Base-by-base conservation (phyloP, 1,139 yeast genomes). In the Nakaseomyces bracarensis region DNA sequence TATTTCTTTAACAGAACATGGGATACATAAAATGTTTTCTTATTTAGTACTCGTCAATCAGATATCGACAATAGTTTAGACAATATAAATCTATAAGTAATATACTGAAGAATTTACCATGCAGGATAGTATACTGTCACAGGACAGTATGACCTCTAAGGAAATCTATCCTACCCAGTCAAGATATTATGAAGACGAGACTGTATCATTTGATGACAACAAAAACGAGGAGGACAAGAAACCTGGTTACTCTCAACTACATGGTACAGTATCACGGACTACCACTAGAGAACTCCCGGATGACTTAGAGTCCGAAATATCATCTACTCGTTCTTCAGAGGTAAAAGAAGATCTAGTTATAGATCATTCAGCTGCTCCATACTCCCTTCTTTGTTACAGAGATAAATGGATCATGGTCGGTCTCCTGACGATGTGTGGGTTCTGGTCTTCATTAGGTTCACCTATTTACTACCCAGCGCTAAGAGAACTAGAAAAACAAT, bases 401-500 rank as follows among this genome's bases (percentile, higher is more conserved):
- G 59, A 58, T 39, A 57, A 60, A 41, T 59, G 63, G 60, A 42
- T 40, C 5, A 59, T 58, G 61, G 61, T 60, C 2, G 51, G 51
- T 1, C 41, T 60, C 16, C 44, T 60, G 34, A 57, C 62, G 4
- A 52, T 55, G 45, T 58, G 61, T 25, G 63, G 63, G 9, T 60
- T 60, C 42, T 60, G 63, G 62, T 60, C 63, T 2, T 60, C 64
- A 3, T 43, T 60, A 29, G 64, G 63, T 20, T 60, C 63, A 10
- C 64, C 64, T 18, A 57, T 57, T 30, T 57, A 57, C 41, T 58
- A 58, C 47, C 63, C 63, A 3, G 63, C 62, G 7, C 43, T 58
- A 22, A 52, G 47, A 41, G 57, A 68, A 22, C 58, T 85, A n/a
- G 71, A 75, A 18, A 51, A 60, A 1, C 63, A 73, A 27, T 82